These are phyloP conservation scores for Syncephalastrum monosporum DNA, from an alignment of 371 early-diverging fungal genomes.

Conservation along the genomic window DNA sequence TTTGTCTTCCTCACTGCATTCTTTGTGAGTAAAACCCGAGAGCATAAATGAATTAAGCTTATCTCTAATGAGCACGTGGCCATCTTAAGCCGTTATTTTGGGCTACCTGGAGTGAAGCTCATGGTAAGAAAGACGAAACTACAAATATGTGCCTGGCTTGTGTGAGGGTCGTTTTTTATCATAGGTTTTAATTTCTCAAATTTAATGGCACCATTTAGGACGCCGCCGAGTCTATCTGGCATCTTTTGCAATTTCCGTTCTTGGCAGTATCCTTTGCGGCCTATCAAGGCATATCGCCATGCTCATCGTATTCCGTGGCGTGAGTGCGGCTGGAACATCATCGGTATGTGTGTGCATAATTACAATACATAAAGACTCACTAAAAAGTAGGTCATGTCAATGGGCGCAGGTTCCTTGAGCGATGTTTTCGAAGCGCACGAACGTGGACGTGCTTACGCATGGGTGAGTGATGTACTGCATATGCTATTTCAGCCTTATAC, in stretches of 20 bases:
- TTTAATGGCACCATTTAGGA: slow-evolving; percentile 7
- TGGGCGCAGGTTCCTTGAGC: slow-evolving; percentile 47
- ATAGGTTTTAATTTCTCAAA: too few species aligned
- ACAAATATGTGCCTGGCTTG: too few species aligned
- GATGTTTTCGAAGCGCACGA: slow-evolving; percentile 47
- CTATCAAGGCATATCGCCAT: slow-evolving; percentile 24
- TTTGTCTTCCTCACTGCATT: slow-evolving; percentile 24
- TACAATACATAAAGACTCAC: not conserved
- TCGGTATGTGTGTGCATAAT: slow-evolving; percentile 6
- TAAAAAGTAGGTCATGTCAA: slow-evolving; percentile 29
- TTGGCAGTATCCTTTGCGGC: slow-evolving; percentile 29
- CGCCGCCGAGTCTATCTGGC: slow-evolving; percentile 25
- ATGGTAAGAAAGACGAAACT: slow-evolving; percentile 9
- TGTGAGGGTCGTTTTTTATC: too few species aligned
- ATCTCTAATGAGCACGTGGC: not conserved
- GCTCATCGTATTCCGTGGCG: slow-evolving; percentile 28
- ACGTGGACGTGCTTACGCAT: slow-evolving; percentile 44
- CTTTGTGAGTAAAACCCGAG: slow-evolving; percentile 15
- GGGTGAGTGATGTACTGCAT: not conserved
- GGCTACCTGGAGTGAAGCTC: slow-evolving; percentile 24
- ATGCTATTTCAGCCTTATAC: too few species aligned
- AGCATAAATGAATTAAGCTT: not conserved
- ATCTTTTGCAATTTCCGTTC: slow-evolving; percentile 23
- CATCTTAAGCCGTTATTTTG: slow-evolving; percentile 26
- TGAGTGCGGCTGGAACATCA: slow-evolving; percentile 21